A percentile compares a stretch with the other conserved stretches of the same genome.
These are phyloP conservation scores for Chionographis japonica DNA, from an alignment of 106 monocot species.

Conservation along the genomic window DNA sequence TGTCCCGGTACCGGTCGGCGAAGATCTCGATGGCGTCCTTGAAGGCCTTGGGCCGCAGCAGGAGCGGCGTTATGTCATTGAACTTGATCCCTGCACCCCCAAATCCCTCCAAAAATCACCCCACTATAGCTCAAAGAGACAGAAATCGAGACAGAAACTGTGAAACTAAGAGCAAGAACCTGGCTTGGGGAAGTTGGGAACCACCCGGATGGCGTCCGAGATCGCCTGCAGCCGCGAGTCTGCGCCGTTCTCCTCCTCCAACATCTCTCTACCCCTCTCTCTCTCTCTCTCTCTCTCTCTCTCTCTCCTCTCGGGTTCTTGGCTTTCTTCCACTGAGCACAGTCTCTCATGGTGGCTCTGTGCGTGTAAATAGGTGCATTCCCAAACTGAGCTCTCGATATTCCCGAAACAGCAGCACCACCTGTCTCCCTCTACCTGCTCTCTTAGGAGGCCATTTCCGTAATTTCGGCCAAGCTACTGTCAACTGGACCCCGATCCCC, in stretches of 20 bases:
- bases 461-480: too few species aligned
- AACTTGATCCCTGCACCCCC: constrained; percentile 80
- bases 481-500: too few species aligned
- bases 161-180: constrained; percentile 28
- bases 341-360: too few species aligned
- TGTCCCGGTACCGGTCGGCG: constrained; percentile 61
- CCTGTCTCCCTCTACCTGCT: too few species aligned
- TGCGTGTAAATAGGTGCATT: too few species aligned
- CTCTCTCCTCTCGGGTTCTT: background rate
- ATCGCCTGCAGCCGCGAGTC: constrained; percentile 77
- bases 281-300: constrained; percentile 7
- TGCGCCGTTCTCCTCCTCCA: constrained; percentile 30
- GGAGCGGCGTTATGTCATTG: constrained; percentile 79
- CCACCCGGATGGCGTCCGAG: constrained; percentile 75
- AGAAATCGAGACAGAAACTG: background rate
- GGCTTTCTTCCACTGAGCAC: too few species aligned
- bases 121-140: background rate
- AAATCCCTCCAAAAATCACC: background rate
- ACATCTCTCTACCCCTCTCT: constrained; percentile 21
- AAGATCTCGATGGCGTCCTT: constrained; percentile 79
- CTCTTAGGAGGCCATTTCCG: too few species aligned
- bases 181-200: constrained; percentile 93
- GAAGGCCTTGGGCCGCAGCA: constrained; percentile 77
- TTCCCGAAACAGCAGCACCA: too few species aligned
- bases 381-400: too few species aligned